Conservation (phyloP, 2,329 filamentous ascomycete genomes). For the Bipolaris sorokiniana region DNA sequence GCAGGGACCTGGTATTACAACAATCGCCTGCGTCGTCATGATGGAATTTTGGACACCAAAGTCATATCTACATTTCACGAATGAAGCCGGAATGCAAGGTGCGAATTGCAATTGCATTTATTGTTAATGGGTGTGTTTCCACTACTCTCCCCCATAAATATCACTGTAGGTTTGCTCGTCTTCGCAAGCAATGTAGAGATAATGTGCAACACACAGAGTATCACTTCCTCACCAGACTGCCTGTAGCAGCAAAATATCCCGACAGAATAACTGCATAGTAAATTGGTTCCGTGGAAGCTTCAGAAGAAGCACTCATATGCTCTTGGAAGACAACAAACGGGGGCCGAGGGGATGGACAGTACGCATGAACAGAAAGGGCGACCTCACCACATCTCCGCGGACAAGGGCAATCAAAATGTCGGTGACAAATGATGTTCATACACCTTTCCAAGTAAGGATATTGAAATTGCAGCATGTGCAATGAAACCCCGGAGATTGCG, state of each 20-base stretch:
- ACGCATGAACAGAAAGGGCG: not conserved
- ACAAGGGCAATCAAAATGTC: not conserved
- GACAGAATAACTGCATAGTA: not conserved
- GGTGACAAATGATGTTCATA: not conserved
- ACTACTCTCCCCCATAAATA: no score
- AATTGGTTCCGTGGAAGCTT: not conserved
- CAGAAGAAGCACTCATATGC: not conserved
- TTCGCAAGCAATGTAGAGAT: no score
- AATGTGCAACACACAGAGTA: not conserved
- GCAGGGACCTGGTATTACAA: no score
- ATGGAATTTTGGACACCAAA: no score
- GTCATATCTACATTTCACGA: no score
- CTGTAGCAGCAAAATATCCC: not conserved
- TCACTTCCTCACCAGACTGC: not conserved
- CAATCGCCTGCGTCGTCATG: no score
- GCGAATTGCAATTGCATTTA: no score
- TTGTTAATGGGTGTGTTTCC: no score
- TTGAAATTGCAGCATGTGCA: not conserved
- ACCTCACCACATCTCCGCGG: not conserved
- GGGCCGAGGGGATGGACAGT: not conserved
- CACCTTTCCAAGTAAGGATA: not conserved
- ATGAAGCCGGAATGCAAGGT: no score
- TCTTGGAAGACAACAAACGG: not conserved
- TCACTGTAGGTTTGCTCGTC: no score
- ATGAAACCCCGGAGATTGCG: not conserved